Evolutionary conservation across 371 early-diverging fungal species (phyloP).

Genomic region (Scutellospora calospora): DNA sequence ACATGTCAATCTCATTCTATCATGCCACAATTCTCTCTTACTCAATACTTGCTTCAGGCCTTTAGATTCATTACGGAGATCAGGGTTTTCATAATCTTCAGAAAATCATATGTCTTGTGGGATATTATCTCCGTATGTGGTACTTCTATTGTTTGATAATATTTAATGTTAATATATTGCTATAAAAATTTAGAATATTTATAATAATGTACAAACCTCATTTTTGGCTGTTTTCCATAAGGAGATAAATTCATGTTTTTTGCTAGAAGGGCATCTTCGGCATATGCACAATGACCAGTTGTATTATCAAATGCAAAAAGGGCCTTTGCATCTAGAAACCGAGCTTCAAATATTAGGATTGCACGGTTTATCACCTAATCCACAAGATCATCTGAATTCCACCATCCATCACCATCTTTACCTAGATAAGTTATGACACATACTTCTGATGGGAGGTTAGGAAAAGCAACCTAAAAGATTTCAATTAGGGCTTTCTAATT

Average conservation of each 20-base stretch:
- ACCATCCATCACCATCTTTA: conserved; percentile 41
- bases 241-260: conserved; percentile 45
- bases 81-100: background rate
- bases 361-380: conserved; percentile 43
- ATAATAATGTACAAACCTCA: conserved; percentile 23
- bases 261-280: conserved; percentile 44
- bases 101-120: background rate
- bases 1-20: background rate
- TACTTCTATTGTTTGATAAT: conserved; percentile 26
- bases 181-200: conserved; percentile 34
- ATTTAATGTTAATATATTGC: background rate
- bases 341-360: conserved; percentile 45
- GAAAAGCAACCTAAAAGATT: background rate
- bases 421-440: background rate
- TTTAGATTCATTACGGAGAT: background rate
- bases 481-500: background rate
- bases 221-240: conserved; percentile 44
- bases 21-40: background rate
- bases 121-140: background rate
- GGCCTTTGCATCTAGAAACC: conserved; percentile 30
- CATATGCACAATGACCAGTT: conserved; percentile 41
- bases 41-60: background rate
- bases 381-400: conserved; percentile 45
- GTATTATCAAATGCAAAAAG: conserved; percentile 47
- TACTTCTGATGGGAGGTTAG: background rate